Conservation (phyloP, 768 basidiomycete genomes). For the Mycena olivaceomarginata region DNA sequence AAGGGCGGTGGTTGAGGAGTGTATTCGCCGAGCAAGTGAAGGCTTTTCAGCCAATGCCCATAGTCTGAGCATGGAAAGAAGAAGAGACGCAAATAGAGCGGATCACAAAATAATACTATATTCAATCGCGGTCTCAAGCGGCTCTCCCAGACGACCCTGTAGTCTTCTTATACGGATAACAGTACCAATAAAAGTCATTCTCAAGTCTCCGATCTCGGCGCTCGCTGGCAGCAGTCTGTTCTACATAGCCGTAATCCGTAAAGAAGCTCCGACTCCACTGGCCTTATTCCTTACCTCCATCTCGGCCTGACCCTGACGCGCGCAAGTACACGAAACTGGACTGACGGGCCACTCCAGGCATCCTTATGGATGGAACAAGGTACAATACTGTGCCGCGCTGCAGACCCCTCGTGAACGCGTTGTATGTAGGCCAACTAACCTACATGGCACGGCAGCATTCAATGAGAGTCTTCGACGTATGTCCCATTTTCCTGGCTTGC, state of each 20-base stretch:
- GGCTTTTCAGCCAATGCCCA: conserved; percentile 67
- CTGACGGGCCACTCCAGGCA: conserved; percentile 77
- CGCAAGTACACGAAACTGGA: conserved; percentile 86
- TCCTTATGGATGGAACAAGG: conserved; percentile 88
- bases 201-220: too few relatives aligned
- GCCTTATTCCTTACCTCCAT: conserved; percentile 44
- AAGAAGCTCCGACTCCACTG: conserved; percentile 17
- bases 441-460: conserved; percentile 76
- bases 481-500: conserved; percentile 42
- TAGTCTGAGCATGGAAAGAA: conserved; percentile 69
- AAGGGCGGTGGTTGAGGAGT: conserved; percentile 61
- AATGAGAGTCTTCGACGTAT: conserved; percentile 83
- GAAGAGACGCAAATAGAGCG: conserved; percentile 32
- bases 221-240: neutral
- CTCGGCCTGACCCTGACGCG: conserved; percentile 64
- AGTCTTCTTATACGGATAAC: too few relatives aligned
- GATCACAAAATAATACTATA: too few relatives aligned
- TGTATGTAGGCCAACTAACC: conserved; percentile 72
- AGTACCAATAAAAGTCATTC: too few relatives aligned
- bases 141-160: neutral
- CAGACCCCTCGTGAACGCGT: conserved; percentile 48
- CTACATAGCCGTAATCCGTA: neutral
- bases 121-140: neutral
- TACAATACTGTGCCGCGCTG: conserved; percentile 44
- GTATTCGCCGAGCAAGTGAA: conserved; percentile 61